These are phyloP conservation scores for Trichoderma atrobrunneum DNA, from an alignment of 2,329 filamentous ascomycete species.

Conservation along the genomic window DNA sequence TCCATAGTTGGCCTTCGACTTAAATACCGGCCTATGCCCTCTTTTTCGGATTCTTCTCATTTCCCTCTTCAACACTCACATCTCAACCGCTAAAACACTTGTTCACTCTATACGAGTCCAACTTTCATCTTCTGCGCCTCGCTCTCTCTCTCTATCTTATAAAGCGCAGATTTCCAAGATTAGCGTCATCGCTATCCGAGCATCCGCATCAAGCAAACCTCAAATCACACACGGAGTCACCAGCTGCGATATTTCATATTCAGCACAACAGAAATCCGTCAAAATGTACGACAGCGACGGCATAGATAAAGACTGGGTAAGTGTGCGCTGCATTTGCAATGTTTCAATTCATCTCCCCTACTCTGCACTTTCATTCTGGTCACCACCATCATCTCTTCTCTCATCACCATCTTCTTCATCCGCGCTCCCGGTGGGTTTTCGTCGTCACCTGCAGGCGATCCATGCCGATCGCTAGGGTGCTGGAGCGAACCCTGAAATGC, in stretches of 20 bases:
- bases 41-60: neutral
- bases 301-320: neutral
- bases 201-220: neutral
- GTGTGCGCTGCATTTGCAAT: neutral
- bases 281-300: neutral
- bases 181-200: neutral
- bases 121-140: neutral
- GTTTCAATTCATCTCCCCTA: neutral
- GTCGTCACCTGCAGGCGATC: constrained; percentile 11
- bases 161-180: neutral
- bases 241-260: neutral
- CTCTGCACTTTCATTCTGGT: neutral
- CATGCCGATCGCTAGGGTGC: constrained; percentile 6
- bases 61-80: neutral
- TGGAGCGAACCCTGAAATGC: constrained; percentile 15
- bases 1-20: neutral
- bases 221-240: neutral
- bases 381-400: neutral
- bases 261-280: neutral
- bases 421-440: neutral
- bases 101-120: neutral
- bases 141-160: neutral
- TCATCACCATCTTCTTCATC: neutral
- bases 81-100: neutral
- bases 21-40: neutral